Base-by-base conservation (phyloP, 192 early-diverging fungal species). In the Coemansia sp. region DNA sequence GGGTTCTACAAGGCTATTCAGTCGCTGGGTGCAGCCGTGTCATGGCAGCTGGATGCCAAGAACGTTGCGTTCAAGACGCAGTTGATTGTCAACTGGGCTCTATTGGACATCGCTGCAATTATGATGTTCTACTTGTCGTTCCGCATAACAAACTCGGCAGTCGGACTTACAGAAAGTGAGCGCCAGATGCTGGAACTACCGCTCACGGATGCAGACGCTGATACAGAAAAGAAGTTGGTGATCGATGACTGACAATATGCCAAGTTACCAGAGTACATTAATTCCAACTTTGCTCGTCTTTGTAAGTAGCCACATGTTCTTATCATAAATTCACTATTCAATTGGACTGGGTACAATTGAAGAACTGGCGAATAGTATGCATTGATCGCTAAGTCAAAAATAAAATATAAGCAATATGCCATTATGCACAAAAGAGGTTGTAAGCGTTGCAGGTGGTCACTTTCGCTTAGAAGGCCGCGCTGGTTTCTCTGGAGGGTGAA, bases 1-100 rank as follows among this genome's bases (percentile, higher is more conserved):
- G 92, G 90, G 25, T 92, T 88, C 82, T 94, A 94, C 85, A 94
- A 94, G 85, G 86, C 85, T 41, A 85, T 91, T 47, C 92, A 93
- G 83, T 87, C 86, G 47, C 79, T 85, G 56, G 86, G 83, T 18
- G 85, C 72, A 34, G 92, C 88, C 41, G 74, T 89, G 53, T 78
- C 85, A 2, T 86, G 87, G 83, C 84, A 70, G 43, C 48, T 65
- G 18, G 85, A 87, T 66, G 85, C 88, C 52, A 89, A 89, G 45
- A 94, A 95, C 69, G 86, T 91, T 64, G 90, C 82, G 9, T 95
- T 95, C 65, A 88, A 75, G 64, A 61, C 70, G 1, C 36, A 71
- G 3, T 64, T 66, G 84, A 85, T 92, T 48, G 83, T 89, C 76
- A 90, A 93, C 68, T 88, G 84, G 13, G 78, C 77, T n/a, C 86